Evolutionary conservation across 805 yeast genomes (phyloP).

Genomic region (Barnettozyma pratensis): DNA sequence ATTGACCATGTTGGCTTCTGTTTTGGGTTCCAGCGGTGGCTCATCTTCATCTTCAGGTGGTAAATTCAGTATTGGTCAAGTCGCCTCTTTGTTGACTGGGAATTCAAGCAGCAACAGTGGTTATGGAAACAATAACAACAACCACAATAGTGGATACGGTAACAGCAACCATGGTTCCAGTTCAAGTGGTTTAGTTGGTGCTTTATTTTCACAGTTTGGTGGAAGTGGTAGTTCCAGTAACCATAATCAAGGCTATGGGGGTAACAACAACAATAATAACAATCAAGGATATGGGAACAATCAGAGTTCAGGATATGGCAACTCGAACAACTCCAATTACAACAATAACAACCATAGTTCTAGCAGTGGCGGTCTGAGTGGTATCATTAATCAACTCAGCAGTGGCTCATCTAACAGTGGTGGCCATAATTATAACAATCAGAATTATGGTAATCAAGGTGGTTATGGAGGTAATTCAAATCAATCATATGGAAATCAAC

Average conservation of each 20-base stretch:
- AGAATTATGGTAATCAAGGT: neutral
- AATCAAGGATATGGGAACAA: neutral
- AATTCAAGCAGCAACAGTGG: neutral
- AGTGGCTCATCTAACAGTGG: neutral
- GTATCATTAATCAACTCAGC: neutral
- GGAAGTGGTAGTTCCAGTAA: slow-evolving; percentile 5
- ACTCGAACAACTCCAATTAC: neutral
- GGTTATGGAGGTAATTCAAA: neutral
- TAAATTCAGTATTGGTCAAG: slow-evolving; percentile 11
- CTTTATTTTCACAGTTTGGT: slow-evolving; percentile 11
- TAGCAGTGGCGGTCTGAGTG: neutral
- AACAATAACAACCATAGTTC: neutral
- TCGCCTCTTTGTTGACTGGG: slow-evolving; percentile 13
- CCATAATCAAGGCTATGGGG: neutral
- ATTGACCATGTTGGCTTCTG: slow-evolving; percentile 12
- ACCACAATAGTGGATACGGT: neutral
- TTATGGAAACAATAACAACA: neutral
- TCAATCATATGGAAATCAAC: neutral
- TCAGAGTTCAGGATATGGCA: neutral
- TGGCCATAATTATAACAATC: neutral
- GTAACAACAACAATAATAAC: slow-evolving; percentile 5
- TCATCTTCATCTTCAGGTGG: slow-evolving; percentile 2
- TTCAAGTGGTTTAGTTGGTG: slow-evolving; percentile 2
- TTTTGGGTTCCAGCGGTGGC: slow-evolving; percentile 9
- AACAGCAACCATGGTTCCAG: neutral